Percentiles rank a stretch among this genome's conserved stretches.
Evolutionary conservation across 805 yeast species (phyloP).

Genomic region (Pichia heedii): DNA sequence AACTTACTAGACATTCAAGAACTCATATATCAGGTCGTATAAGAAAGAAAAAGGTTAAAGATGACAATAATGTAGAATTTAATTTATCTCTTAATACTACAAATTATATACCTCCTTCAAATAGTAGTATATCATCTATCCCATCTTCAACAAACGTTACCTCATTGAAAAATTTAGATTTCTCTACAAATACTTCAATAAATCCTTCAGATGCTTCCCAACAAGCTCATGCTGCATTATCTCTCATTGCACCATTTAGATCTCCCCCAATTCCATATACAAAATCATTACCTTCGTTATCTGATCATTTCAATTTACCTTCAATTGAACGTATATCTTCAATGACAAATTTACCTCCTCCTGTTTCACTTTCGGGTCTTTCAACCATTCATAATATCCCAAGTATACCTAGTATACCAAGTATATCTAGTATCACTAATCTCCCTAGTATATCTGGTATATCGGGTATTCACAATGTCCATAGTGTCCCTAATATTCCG

Average conservation of each 20-base stretch:
- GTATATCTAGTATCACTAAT: no score
- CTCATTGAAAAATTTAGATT: conserved; percentile 31
- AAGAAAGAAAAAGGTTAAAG: no score
- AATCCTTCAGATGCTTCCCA: neutral
- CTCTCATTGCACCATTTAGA: conserved; percentile 6
- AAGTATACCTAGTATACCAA: no score
- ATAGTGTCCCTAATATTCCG: no score
- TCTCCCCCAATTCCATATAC: conserved; percentile 26
- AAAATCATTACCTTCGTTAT: conserved; percentile 44
- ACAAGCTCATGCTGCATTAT: conserved; percentile 11
- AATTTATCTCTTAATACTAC: neutral
- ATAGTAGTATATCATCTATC: conserved; percentile 7
- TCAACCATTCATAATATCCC: neutral
- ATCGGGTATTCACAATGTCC: no score
- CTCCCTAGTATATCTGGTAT: no score
- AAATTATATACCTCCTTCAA: conserved; percentile 9
- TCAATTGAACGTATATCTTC: conserved; percentile 4
- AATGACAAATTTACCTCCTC: conserved; percentile 6
- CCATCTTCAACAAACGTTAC: conserved; percentile 13
- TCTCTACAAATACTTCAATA: conserved; percentile 4
- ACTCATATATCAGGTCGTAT: conserved; percentile 38
- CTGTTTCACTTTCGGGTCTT: conserved; percentile 5
- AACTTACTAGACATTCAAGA: conserved; percentile 75
- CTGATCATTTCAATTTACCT: conserved; percentile 34
- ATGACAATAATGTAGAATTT: neutral